Conservation (phyloP, 371 early-diverging fungal genomes). For the Fennellomyces sp. region DNA sequence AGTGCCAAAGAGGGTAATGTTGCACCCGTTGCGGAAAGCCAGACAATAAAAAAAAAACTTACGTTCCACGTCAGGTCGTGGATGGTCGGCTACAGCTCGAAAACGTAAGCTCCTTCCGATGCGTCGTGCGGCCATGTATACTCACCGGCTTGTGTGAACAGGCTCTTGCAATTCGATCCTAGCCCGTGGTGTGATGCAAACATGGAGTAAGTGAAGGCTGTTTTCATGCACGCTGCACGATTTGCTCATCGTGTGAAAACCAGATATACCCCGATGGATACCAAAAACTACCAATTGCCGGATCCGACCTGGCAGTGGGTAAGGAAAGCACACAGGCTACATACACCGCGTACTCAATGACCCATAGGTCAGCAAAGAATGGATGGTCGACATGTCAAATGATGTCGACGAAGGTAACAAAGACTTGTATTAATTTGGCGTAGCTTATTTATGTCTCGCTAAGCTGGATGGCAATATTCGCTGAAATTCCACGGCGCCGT, state of each 20-base stretch:
- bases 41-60: no score
- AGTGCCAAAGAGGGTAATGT: conserved; percentile 58
- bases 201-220: conserved; percentile 34
- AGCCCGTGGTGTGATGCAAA: conserved; percentile 63
- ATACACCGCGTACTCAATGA: no score
- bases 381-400: conserved; percentile 73
- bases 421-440: background rate
- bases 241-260: background rate
- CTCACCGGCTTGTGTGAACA: conserved; percentile 1
- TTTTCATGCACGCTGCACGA: background rate
- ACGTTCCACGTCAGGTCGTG: conserved; percentile 40
- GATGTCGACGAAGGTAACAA: conserved; percentile 62
- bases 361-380: conserved; percentile 46
- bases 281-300: conserved; percentile 52
- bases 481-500: conserved; percentile 46
- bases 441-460: background rate
- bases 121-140: no score
- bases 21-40: no score
- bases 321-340: background rate
- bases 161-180: conserved; percentile 63
- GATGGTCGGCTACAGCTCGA: conserved; percentile 62
- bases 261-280: conserved; percentile 60
- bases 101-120: conserved; percentile 37
- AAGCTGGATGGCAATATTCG: conserved; percentile 58
- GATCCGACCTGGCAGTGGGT: conserved; percentile 75